These are phyloP conservation scores for Penicillium roqueforti DNA, from an alignment of 495 filamentous ascomycete genomes.

Conservation along the genomic window DNA sequence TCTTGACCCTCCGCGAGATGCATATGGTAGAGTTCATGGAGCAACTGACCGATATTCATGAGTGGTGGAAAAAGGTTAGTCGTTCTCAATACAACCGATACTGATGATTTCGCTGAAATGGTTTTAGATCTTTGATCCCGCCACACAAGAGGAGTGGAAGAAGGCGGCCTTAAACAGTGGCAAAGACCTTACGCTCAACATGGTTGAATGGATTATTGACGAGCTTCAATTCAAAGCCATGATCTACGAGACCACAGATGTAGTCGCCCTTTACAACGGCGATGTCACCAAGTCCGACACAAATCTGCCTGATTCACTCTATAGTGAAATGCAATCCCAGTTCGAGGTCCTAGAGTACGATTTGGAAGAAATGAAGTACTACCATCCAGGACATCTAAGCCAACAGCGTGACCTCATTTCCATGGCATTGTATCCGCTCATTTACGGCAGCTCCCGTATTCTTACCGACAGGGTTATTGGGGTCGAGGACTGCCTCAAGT, in stretches of 20 bases:
- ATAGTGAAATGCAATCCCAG: conserved; percentile 29
- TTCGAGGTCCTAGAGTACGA: conserved; percentile 18
- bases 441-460: conserved; percentile 38
- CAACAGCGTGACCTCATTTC: conserved; percentile 36
- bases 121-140: conserved; percentile 38
- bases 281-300: conserved; percentile 41
- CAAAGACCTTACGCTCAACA: conserved; percentile 38
- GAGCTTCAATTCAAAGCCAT: conserved; percentile 50
- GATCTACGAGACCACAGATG: conserved; percentile 28
- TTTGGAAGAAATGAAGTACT: conserved; percentile 16
- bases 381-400: conserved; percentile 17
- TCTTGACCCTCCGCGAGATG: conserved; percentile 39
- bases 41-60: conserved; percentile 42
- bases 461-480: conserved; percentile 25
- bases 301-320: conserved; percentile 25
- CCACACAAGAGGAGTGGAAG: conserved; percentile 36
- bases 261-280: conserved; percentile 34
- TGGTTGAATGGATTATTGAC: conserved; percentile 50
- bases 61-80: conserved; percentile 51
- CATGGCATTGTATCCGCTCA: conserved; percentile 42
- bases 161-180: conserved; percentile 26
- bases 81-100: neutral
- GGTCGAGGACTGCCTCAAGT: conserved; percentile 23
- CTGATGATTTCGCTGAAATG: neutral
- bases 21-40: conserved; percentile 38